Conservation (phyloP, 768 basidiomycete genomes). For the Nidularia pulvinata region DNA sequence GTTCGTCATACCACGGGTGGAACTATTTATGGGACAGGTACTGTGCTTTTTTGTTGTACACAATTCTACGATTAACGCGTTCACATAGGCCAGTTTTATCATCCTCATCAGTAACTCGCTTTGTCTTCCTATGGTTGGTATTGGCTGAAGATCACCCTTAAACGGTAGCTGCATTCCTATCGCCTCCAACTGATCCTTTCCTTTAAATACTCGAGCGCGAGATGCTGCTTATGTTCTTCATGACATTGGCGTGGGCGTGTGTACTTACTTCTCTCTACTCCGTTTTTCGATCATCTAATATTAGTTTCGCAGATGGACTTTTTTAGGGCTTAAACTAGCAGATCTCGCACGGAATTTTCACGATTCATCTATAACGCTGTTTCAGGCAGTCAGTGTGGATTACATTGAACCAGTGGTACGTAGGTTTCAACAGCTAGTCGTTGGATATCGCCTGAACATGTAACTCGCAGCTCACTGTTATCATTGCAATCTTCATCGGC, state of each 20-base stretch:
- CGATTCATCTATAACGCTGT: conserved; percentile 30
- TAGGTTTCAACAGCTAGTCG: background rate
- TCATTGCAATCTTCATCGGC: conserved; percentile 64
- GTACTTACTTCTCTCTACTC: conserved; percentile 20
- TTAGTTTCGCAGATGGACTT: conserved; percentile 51
- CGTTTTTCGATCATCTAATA: background rate
- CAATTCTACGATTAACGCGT: no score
- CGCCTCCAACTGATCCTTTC: conserved; percentile 70
- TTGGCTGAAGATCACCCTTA: no score
- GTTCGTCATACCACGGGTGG: conserved; percentile 52
- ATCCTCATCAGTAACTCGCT: no score
- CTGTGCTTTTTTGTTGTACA: conserved; percentile 6
- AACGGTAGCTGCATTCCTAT: conserved; percentile 63
- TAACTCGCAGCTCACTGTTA: conserved; percentile 46
- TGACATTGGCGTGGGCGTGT: conserved; percentile 58
- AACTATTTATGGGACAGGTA: conserved; percentile 59
- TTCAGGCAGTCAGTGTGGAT: conserved; percentile 42
- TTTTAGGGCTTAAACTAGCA: conserved; percentile 64
- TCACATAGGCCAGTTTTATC: conserved; percentile 62
- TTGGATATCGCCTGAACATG: no score
- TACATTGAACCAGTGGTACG: conserved; percentile 54
- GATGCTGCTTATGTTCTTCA: conserved; percentile 49
- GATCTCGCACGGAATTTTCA: conserved; percentile 48
- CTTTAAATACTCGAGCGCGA: conserved; percentile 70
- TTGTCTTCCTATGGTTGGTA: no score